Conservation (phyloP, 139 green algal species). For the Picochlorum sp. region DNA sequence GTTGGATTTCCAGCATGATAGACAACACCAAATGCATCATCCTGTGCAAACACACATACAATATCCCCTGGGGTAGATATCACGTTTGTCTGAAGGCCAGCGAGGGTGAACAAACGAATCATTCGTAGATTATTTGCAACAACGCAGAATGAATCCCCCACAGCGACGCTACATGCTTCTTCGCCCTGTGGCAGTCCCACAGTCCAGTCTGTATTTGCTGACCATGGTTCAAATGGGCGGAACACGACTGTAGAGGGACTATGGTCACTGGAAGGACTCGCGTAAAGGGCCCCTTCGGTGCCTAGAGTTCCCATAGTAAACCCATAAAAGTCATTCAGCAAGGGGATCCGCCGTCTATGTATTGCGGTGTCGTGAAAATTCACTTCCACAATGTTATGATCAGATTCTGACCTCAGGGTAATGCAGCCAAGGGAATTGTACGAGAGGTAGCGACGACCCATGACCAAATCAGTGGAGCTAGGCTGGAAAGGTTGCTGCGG, state of each 20-base stretch:
- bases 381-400: slow-evolving; percentile 57
- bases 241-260: slow-evolving; percentile 47
- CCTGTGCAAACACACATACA: slow-evolving; percentile 47
- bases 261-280: slow-evolving; percentile 22
- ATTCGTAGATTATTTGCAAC: slow-evolving; percentile 47
- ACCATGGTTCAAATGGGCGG: slow-evolving; percentile 71
- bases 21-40: slow-evolving; percentile 31
- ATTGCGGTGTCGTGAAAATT: slow-evolving; percentile 71
- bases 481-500: slow-evolving; percentile 64
- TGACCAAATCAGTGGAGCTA: slow-evolving; percentile 32
- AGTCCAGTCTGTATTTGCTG: slow-evolving; percentile 63
- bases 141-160: slow-evolving; percentile 51
- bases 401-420: slow-evolving; percentile 35
- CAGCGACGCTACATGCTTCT: slow-evolving; percentile 49
- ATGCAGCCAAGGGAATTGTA: slow-evolving; percentile 68
- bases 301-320: slow-evolving; percentile 65
- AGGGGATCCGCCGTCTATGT: slow-evolving; percentile 51
- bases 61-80: slow-evolving; percentile 36
- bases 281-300: slow-evolving; percentile 52
- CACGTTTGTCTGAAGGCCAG: slow-evolving; percentile 39
- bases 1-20: slow-evolving; percentile 33
- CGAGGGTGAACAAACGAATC: slow-evolving; percentile 65
- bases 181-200: slow-evolving; percentile 57
- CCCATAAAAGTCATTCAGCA: slow-evolving; percentile 74
- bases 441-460: slow-evolving; percentile 48